Evolutionary conservation across 2,329 filamentous ascomycete genomes (phyloP), one percentile per base, ranked within the genome.

Genomic region (Lecanoromycetidae sp.): DNA sequence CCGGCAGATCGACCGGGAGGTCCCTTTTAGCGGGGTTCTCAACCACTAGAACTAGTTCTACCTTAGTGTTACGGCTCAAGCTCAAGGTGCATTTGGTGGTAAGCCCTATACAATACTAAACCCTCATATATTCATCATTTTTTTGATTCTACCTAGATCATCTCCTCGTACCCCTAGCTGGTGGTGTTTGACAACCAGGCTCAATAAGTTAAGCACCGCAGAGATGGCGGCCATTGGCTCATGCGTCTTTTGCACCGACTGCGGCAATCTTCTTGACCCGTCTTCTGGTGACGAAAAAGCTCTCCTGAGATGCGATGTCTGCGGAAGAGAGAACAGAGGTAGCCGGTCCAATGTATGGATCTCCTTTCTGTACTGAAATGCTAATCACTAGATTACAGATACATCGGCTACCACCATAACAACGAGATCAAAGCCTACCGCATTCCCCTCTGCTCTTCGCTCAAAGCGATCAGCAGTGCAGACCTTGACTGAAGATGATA

Each of bases 181-280:
- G 10, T 13, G 19, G 1, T n/a, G 10, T 13, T 27, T 12, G 10
- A 37, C 5, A 23, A 29, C 8, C 9, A 2, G 13, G 6, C 3
- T 17, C 22, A 6, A n/a, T 4, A 25, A 6, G 17, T 10, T 26
- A 12, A 3, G 7, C 10, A 36, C 7, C 2, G n/a, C 4, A 34
- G 4, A 7, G 5, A 95, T 95, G 90, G 80, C 88, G 55, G 80
- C 85, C 15, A 87, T 95, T 56, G 90, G 87, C 47, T 90, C 87
- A 44, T 73, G 96, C 33, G 81, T 94, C 29, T 96, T 96, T 66
- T 96, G 90, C 70, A 85, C 76, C 45, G 85, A 88, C 62, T 96
- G 90, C 64, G 90, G 90, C 52, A 94, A 94, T 63, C 74, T 95
- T 3, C 71, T 96, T 33, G 87, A 91, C 44, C 76, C 82, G 44